A percentile compares a stretch with the other conserved stretches of the same genome.
phyloP scores from a whole-genome alignment of 2,329 filamentous ascomycete species.

The Rosellinia necatrix region DNA sequence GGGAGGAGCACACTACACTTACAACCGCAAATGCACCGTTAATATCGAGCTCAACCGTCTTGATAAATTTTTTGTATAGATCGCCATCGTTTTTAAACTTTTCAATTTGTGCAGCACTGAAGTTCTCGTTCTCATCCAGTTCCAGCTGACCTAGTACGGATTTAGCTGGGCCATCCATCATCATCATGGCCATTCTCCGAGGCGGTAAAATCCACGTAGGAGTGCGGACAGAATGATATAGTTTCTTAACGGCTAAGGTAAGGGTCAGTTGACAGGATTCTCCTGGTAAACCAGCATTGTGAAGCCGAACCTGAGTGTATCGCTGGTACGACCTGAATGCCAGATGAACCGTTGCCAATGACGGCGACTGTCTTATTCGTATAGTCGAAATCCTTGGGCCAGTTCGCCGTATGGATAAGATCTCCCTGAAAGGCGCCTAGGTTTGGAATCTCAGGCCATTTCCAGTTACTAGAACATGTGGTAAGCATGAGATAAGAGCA shows the following conservation, averaged over 20 bases:
- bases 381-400: slow-evolving; percentile 55
- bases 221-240: slow-evolving; percentile 49
- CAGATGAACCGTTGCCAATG: slow-evolving; percentile 62
- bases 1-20: slow-evolving; percentile 26
- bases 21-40: slow-evolving; percentile 51
- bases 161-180: slow-evolving; percentile 44
- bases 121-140: slow-evolving; percentile 50
- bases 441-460: slow-evolving; percentile 55
- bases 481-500: slow-evolving; percentile 1
- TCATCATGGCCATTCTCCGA: slow-evolving; percentile 44
- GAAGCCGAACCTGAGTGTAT: slow-evolving; percentile 48
- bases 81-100: slow-evolving; percentile 52
- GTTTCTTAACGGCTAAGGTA: slow-evolving; percentile 43
- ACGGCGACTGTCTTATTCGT: slow-evolving; percentile 57
- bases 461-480: slow-evolving; percentile 50
- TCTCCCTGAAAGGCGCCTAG: slow-evolving; percentile 53
- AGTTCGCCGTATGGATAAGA: slow-evolving; percentile 58
- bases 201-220: slow-evolving; percentile 50
- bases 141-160: slow-evolving; percentile 46
- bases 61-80: slow-evolving; percentile 53
- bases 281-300: not conserved
- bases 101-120: slow-evolving; percentile 49
- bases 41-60: slow-evolving; percentile 51
- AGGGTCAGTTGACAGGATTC: slow-evolving; percentile 12
- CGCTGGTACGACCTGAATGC: slow-evolving; percentile 57